These are phyloP conservation scores for Tetracentron sinense DNA, from an alignment of 164 flowering plant species.

Conservation along the genomic window DNA sequence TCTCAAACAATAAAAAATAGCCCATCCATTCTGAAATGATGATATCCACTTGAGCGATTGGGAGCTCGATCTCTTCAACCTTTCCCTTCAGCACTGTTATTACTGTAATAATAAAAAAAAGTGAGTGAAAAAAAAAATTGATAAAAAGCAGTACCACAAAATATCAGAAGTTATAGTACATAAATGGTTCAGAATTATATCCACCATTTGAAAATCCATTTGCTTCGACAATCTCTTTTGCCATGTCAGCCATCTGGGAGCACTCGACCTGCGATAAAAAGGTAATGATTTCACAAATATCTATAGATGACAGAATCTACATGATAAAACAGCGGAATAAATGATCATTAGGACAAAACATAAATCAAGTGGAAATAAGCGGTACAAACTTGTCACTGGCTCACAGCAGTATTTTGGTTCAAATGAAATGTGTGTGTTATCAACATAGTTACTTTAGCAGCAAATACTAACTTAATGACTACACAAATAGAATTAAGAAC, in stretches of 20 bases:
- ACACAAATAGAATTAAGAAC: too few relatives aligned
- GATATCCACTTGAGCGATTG: constrained; percentile 83
- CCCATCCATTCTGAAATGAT: constrained; percentile 99
- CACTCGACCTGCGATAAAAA: constrained; percentile 71
- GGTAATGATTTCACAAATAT: not conserved
- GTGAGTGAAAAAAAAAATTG: not conserved
- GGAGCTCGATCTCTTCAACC: constrained; percentile 86
- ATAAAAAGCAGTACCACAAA: not conserved
- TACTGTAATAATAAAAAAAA: constrained; percentile 39
- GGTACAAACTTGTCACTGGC: too few relatives aligned
- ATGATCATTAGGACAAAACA: too few relatives aligned
- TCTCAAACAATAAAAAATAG: constrained; percentile 86
- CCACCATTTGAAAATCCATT: constrained; percentile 87
- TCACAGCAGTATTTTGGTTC: too few relatives aligned
- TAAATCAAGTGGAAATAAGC: too few relatives aligned
- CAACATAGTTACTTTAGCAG: too few relatives aligned
- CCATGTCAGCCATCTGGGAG: constrained; percentile 96
- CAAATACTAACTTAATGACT: too few relatives aligned
- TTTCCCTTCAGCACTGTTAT: constrained; percentile 94
- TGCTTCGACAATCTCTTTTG: constrained; percentile 77
- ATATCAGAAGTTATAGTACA: not conserved
- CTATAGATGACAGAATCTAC: not conserved
- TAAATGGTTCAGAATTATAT: not conserved
- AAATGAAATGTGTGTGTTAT: too few relatives aligned
- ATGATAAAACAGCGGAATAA: not conserved